These are phyloP conservation scores for Piper longum DNA, from an alignment of 164 flowering plant genomes.

Conservation along the genomic window DNA sequence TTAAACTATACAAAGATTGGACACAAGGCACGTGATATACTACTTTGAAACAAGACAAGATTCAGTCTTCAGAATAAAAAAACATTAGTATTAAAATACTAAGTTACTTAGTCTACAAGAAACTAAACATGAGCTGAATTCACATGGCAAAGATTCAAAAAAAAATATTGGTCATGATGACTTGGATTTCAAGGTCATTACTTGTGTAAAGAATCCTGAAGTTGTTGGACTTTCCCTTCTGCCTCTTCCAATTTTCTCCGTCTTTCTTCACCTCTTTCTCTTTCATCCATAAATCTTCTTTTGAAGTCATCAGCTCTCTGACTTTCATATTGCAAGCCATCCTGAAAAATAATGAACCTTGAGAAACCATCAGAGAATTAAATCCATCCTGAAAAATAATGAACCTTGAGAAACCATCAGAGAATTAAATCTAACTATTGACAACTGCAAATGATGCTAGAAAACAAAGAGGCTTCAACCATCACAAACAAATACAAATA, in stretches of 20 bases:
- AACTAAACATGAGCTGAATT: too few species aligned
- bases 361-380: neutral
- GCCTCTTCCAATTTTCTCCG: slow-evolving; percentile 52
- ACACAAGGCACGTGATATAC: too few species aligned
- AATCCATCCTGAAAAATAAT: slow-evolving; percentile 28
- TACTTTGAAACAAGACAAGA: too few species aligned
- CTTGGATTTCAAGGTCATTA: slow-evolving; percentile 10
- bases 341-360: slow-evolving; percentile 20
- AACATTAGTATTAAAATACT: too few species aligned
- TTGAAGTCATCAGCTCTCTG: slow-evolving; percentile 43
- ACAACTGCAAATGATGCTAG: neutral
- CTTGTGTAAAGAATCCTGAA: slow-evolving; percentile 67
- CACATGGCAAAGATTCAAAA: neutral
- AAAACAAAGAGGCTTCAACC: neutral
- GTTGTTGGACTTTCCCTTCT: slow-evolving; percentile 54
- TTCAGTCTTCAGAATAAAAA: too few species aligned
- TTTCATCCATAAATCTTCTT: slow-evolving; percentile 34
- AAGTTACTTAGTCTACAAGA: too few species aligned
- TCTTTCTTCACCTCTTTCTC: slow-evolving; percentile 42
- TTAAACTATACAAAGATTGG: too few species aligned
- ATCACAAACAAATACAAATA: too few species aligned
- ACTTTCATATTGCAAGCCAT: slow-evolving; percentile 34
- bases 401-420: neutral
- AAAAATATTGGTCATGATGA: neutral
- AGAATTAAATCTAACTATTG: neutral